Evolutionary conservation across 2,329 filamentous ascomycete species (phyloP).

Genomic region (Alternaria sp.): DNA sequence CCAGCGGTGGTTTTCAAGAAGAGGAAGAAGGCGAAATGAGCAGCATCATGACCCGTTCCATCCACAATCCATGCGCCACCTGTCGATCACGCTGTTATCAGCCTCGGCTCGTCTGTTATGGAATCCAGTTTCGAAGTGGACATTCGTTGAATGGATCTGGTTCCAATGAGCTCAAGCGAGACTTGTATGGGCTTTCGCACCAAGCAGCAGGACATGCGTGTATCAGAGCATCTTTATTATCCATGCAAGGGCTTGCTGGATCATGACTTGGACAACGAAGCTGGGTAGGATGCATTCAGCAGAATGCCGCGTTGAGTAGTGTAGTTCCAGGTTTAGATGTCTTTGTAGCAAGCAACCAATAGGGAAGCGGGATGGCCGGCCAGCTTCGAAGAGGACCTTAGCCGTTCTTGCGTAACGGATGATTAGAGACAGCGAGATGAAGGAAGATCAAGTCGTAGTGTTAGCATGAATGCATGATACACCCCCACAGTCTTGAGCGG

Average conservation of each 20-base stretch:
- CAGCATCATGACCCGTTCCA: neutral
- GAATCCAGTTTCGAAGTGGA: neutral
- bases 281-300: neutral
- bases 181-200: neutral
- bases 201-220: neutral
- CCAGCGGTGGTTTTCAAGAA: conserved; percentile 78
- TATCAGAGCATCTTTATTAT: neutral
- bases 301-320: neutral
- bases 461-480: conserved; percentile 1
- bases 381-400: neutral
- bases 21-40: conserved; percentile 69
- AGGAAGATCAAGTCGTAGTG: neutral
- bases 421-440: neutral
- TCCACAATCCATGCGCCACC: neutral
- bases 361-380: neutral
- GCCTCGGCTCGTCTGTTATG: neutral
- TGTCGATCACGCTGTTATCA: neutral
- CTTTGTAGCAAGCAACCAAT: neutral
- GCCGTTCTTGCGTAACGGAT: neutral
- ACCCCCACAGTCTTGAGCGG: conserved; percentile 1
- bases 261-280: neutral
- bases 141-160: too few species aligned
- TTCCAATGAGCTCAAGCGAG: neutral
- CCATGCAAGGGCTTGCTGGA: neutral
- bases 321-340: neutral